phyloP scores from a whole-genome alignment of 805 yeast species.

The Clavispora asparagi region DNA sequence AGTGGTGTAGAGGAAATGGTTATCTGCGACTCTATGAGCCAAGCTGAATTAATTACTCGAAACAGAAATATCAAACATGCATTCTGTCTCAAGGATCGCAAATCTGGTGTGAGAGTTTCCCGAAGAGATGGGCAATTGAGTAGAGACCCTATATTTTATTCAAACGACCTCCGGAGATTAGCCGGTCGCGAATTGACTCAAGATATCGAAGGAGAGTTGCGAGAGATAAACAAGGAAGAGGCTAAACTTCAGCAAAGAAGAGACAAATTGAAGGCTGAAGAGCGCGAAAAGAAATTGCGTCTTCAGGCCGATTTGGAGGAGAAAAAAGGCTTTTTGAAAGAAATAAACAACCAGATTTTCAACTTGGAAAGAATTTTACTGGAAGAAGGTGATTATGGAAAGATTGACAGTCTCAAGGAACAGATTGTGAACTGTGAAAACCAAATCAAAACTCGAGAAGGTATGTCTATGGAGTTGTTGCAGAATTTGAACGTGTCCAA shows the following conservation, averaged over 20 bases:
- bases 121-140: conserved; percentile 40
- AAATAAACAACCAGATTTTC: conserved; percentile 20
- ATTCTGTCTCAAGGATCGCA: conserved; percentile 27
- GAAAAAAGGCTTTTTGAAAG: conserved; percentile 10
- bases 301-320: conserved; percentile 6
- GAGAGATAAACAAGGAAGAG: conserved; percentile 12
- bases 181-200: conserved; percentile 16
- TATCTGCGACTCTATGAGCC: conserved; percentile 44
- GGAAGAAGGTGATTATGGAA: conserved; percentile 43
- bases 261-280: conserved; percentile 12
- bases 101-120: conserved; percentile 42
- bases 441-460: conserved; percentile 22
- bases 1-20: conserved; percentile 55
- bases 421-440: conserved; percentile 26
- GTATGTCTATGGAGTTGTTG: conserved; percentile 22
- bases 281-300: conserved; percentile 6
- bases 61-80: conserved; percentile 36
- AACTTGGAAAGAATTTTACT: conserved; percentile 34
- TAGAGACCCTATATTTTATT: conserved; percentile 50
- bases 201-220: conserved; percentile 14
- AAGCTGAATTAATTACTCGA: conserved; percentile 41
- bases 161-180: conserved; percentile 24
- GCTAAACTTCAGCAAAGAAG: conserved; percentile 9
- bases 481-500: conserved; percentile 6
- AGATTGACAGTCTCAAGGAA: conserved; percentile 30